Evolutionary conservation across 306 rosid species (phyloP).

Genomic region (Mimosa bimucronata): DNA sequence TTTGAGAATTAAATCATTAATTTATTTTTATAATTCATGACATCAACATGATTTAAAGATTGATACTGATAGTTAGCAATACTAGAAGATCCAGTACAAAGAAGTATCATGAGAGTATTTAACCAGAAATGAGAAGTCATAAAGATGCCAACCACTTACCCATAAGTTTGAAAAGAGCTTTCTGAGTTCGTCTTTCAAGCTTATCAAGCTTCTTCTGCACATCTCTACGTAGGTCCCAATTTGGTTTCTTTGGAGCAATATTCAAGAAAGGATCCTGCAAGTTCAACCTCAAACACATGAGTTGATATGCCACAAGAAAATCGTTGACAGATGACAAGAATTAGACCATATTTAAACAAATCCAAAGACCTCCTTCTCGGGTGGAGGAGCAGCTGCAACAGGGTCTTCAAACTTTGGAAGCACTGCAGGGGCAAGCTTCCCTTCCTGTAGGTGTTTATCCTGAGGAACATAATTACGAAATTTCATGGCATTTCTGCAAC

Average conservation of each 20-base stretch:
- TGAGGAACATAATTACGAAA: conserved; percentile 97
- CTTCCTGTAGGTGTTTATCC: conserved; percentile 83
- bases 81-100: neutral
- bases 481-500: conserved; percentile 67
- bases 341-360: neutral
- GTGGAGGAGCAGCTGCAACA: conserved; percentile 60
- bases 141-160: conserved; percentile 47
- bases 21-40: neutral
- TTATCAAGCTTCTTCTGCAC: conserved; percentile 97
- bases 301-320: conserved; percentile 4
- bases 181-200: conserved; percentile 89
- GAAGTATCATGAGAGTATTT: conserved; percentile 2
- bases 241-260: conserved; percentile 97
- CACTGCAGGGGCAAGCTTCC: conserved; percentile 79
- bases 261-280: conserved; percentile 88
- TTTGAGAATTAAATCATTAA: neutral
- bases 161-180: conserved; percentile 80
- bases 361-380: conserved; percentile 53
- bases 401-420: conserved; percentile 94
- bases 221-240: conserved; percentile 93
- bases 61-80: neutral
- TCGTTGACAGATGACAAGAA: neutral
- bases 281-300: neutral
- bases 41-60: neutral
- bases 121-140: neutral